Evolutionary conservation across 345 rosid genomes (phyloP), one percentile per base, ranked within the genome.

Genomic region (Luvunga scandens): DNA sequence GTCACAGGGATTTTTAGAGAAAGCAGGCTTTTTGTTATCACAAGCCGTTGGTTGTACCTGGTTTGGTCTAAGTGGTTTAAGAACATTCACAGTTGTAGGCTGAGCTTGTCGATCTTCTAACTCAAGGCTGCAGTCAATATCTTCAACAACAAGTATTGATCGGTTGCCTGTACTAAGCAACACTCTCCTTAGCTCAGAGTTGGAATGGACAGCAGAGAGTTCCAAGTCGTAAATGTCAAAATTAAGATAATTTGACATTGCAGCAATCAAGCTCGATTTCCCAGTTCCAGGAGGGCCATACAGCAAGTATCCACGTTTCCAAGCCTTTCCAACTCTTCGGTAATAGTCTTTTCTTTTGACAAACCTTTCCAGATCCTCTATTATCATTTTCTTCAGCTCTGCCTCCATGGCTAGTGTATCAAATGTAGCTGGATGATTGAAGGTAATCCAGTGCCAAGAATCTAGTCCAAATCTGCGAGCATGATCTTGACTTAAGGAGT

Each of bases 231-330:
- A 82, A 48, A 28, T 5, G 22, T 65, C 66, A 34, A 78, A 78
- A 8, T 75, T 82, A 6, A 69, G 64, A 50, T 78, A 64, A 45
- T 82, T 82, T 2, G 73, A 76, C 84, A 78, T 75, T 6, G 81
- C 84, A 8, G 68, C 81, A 24, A 78, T 75, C 79, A 82, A 56
- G 66, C 81, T 74, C 22, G 84, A 78, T 63, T 78, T 82, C 9
- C 84, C 77, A 2, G 81, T 78, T 2, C 84, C 79, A 0, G 81
- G 69, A 30, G 69, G 81, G 2, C 84, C 81, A 16, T 74, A 78
- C 76, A 81, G 69, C 60, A 77, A 64, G 25, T 81, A 81, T 8
- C 78, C 79, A 4, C 53, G 71, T 75, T 82, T 82, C 81, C 79
- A 82, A 27, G 82, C 82, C 66, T 79, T 82, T 2, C 82, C 82